These are phyloP conservation scores for Penicillium sp. DNA, from an alignment of 2,329 filamentous ascomycete genomes.

Conservation along the genomic window DNA sequence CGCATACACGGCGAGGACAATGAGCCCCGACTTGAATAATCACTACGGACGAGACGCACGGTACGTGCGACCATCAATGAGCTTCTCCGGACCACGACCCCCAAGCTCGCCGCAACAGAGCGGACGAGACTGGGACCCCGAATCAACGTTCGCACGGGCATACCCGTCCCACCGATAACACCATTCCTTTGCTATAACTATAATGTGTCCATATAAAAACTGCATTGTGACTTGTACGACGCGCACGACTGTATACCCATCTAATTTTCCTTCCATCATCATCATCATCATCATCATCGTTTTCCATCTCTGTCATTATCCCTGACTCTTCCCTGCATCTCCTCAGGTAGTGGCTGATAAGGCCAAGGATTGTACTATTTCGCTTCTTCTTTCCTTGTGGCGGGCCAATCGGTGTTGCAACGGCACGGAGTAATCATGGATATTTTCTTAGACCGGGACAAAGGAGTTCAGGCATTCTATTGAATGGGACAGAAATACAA, in stretches of 20 bases:
- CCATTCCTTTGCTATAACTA: neutral
- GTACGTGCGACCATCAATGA: constrained; percentile 53
- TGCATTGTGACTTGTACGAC: constrained; percentile 19
- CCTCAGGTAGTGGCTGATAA: neutral
- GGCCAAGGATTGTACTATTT: constrained; percentile 1
- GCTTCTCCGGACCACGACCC: constrained; percentile 54
- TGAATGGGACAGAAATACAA: neutral
- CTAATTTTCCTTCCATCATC: neutral
- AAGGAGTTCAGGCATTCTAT: neutral
- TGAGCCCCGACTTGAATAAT: constrained; percentile 23
- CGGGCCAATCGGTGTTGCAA: constrained; percentile 1
- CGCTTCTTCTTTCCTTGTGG: constrained; percentile 7
- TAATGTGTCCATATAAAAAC: constrained; percentile 8
- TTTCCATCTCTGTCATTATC: neutral
- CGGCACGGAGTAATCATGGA: constrained; percentile 6
- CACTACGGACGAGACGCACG: constrained; percentile 50
- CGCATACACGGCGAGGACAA: constrained; percentile 20
- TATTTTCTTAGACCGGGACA: neutral
- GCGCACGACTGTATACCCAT: constrained; percentile 16
- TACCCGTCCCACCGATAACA: constrained; percentile 13
- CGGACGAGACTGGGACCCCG: constrained; percentile 43
- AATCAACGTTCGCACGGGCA: constrained; percentile 40
- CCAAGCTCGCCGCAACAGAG: constrained; percentile 36
- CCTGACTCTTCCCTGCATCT: neutral
- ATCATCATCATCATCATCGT: neutral